phyloP scores from a whole-genome alignment of 129 eudicot genomes.

The Saposhnikovia divaricata region DNA sequence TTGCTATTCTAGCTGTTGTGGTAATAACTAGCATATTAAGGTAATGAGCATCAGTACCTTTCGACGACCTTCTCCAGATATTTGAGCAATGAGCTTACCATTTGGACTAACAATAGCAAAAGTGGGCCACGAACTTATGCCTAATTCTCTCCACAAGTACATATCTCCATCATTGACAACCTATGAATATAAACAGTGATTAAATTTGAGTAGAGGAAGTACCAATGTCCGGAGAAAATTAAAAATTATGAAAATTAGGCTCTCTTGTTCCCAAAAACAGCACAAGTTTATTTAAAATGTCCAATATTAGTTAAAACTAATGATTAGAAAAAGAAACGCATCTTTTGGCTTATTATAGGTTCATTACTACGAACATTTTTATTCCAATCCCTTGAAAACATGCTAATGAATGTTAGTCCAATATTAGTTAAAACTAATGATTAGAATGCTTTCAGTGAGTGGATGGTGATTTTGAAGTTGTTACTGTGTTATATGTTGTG shows the following conservation, averaged over 20 bases:
- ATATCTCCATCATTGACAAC: conserved; percentile 99
- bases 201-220: neutral
- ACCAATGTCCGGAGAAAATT: neutral
- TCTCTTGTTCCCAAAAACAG: neutral
- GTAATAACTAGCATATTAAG: neutral
- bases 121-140: conserved; percentile 96
- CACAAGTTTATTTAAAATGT: neutral
- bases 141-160: conserved; percentile 90
- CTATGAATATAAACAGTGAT: conserved; percentile 22
- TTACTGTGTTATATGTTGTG: too few relatives aligned
- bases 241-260: neutral
- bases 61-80: conserved; percentile 94
- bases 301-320: neutral
- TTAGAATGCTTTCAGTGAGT: too few relatives aligned
- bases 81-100: conserved; percentile 81
- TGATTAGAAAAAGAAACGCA: neutral
- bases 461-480: too few relatives aligned
- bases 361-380: neutral
- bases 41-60: conserved; percentile 45
- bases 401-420: too few relatives aligned
- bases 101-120: conserved; percentile 86
- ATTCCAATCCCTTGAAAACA: neutral
- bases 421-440: too few relatives aligned
- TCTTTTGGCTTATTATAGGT: neutral
- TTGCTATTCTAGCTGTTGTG: neutral